Evolutionary conservation across 805 yeast species (phyloP), one percentile per base, ranked within the genome.

Genomic region (Lachancea mirantina): DNA sequence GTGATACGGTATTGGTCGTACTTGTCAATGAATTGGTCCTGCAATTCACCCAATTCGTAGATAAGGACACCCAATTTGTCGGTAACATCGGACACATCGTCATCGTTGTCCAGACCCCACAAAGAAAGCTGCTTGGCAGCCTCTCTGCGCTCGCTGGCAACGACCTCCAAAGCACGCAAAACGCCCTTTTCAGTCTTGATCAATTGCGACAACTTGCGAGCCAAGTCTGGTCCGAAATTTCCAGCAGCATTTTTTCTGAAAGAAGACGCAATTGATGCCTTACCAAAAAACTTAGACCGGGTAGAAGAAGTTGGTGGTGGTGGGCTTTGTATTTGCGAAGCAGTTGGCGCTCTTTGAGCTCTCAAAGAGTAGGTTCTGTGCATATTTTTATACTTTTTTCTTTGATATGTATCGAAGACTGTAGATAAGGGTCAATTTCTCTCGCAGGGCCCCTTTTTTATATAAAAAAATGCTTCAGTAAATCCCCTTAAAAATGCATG

Each of bases 31-130:
- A 84, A 88, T 64, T 85, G 95, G 67, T 92, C 97, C 71, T 89
- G 97, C 56, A 92, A 76, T 72, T 89, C 97, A 65, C 95, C 96
- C 58, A 92, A 75, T 72, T 89, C 97, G 68, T 79, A 89, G 55
- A 92, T 77, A 46, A 89, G 72, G 35, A 89, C 96, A 59, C 97
- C 97, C 61, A 89, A 75, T 67, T 92, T 88, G 67, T 89, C 98
- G 48, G 97, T 89, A 45, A 89, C 87, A 63, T 89, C 97, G 41
- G 92, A 78, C 36, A 89, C 95, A 55, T 89, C 98, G 55, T 89
- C 97, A 60, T 89, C 97, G 59, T 88, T 87, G 58, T 82, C 94
- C 62, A 84, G 95, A 68, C 98, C 98, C 98, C 98, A 89, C 48
- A 80, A 62, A 21, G 96, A 87, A 61, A 89, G 23, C 70, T 89